Evolutionary conservation across 306 rosid genomes (phyloP), one percentile per base, ranked within the genome.

Genomic region (Vicia faba): DNA sequence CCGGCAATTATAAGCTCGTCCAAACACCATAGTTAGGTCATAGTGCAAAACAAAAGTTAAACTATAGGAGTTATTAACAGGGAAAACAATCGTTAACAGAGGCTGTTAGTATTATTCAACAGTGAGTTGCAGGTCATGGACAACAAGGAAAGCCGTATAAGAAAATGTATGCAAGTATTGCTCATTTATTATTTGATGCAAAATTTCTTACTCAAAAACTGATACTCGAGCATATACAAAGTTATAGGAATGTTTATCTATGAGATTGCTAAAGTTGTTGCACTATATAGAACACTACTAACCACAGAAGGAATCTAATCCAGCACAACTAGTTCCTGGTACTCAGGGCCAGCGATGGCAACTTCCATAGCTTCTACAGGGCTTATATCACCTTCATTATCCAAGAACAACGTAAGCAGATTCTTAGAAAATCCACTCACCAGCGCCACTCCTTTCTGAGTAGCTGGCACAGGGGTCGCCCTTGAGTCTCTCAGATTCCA

Each of bases 391-490:
- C 89, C 89, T 4, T 75, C 84, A 10, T 77, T 72, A 25, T 82
- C 80, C 76, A 86, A 33, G 77, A 89, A 86, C 57, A 84, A 12
- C n/a, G 74, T 85, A 72, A 86, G 38, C 64, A 89, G 48, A 81
- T 89, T 89, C 90, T 89, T 89, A 1, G 96, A 89, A 35, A 79
- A 89, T 31, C 90, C 96, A 53, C 92, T 83, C 2, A 89, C 83
- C 28, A 86, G 55, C 0, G 92, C 90, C 62, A 89, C 96, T 23
- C 96, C 96, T 14, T 76, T 71, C 75, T 81, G 85, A 7, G 66
- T 73, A 3, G 70, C 16, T 0, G 72, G 70, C 66, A 84, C 92
- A 0, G 89, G 92, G 7, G 86, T 84, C 0, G 89, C 78, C 60
- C 3, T 25, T 0, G 90, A 89, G 60, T 89, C 51, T 45, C 88